Evolutionary conservation across 805 yeast species (phyloP).

Genomic region (Metschnikowia lochheadii): DNA sequence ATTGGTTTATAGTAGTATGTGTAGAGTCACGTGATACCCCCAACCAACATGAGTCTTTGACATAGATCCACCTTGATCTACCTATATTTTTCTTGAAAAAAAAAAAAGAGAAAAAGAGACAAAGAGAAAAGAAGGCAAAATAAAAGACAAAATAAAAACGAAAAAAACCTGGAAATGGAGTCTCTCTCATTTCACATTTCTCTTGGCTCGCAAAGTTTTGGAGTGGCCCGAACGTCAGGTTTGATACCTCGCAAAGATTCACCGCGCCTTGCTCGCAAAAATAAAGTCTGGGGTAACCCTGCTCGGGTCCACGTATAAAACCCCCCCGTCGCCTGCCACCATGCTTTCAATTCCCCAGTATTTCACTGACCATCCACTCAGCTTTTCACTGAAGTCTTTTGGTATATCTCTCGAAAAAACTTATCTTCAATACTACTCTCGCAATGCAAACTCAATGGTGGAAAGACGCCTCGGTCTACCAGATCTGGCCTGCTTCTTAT

Average conservation of each 20-base stretch:
- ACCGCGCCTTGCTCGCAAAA: conserved; percentile 2
- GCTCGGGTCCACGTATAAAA: conserved; percentile 2
- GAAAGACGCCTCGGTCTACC: conserved; percentile 55
- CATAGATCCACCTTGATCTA: too few species aligned
- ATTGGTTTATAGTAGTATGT: too few species aligned
- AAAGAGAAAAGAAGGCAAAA: too few species aligned
- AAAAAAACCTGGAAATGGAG: neutral
- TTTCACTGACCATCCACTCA: neutral
- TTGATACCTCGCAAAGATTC: neutral
- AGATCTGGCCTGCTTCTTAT: conserved; percentile 59
- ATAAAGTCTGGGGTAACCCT: conserved; percentile 1
- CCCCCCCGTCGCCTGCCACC: neutral
- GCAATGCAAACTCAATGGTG: conserved; percentile 37
- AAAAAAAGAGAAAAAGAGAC: too few species aligned
- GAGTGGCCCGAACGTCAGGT: neutral
- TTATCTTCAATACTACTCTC: neutral
- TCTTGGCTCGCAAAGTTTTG: neutral
- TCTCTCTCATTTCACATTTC: too few species aligned
- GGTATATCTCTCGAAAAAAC: neutral
- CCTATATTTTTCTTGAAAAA: too few species aligned
- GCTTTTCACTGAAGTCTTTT: neutral
- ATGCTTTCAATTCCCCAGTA: neutral
- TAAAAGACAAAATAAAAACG: too few species aligned
- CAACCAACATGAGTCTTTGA: too few species aligned
- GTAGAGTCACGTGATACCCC: too few species aligned